phyloP scores from a whole-genome alignment of 805 yeast species.

The Metschnikowia bowlesiae region DNA sequence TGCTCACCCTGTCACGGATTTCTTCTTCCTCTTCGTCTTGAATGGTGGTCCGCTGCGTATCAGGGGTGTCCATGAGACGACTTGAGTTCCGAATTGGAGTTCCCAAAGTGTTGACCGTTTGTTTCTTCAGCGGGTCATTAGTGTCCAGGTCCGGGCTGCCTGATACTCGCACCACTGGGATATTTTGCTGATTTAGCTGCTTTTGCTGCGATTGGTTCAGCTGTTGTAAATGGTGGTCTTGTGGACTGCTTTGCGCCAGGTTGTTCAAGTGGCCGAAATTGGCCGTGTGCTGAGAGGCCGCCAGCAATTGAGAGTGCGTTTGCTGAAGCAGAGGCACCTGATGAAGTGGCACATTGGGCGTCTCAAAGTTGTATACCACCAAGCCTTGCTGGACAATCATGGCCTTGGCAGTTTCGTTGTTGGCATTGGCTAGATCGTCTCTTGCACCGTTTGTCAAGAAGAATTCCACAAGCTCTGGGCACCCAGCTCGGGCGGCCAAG shows the following conservation, averaged over 20 bases:
- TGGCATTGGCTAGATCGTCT: constrained; percentile 43
- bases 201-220: neutral
- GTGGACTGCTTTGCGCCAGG: neutral
- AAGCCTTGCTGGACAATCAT: constrained; percentile 38
- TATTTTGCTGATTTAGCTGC: neutral
- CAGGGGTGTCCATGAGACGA: constrained; percentile 35
- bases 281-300: neutral
- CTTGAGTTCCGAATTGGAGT: constrained; percentile 14
- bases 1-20: constrained; percentile 28
- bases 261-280: neutral
- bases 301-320: neutral
- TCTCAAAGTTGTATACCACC: constrained; percentile 17
- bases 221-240: neutral
- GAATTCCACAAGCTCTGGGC: constrained; percentile 68
- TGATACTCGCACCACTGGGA: constrained; percentile 1
- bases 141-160: neutral
- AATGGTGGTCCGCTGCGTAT: constrained; percentile 42
- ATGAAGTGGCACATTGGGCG: neutral
- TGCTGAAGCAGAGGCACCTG: constrained; percentile 1
- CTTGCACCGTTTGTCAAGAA: constrained; percentile 82
- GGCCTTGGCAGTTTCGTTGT: constrained; percentile 42
- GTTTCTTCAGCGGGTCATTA: neutral
- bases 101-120: constrained; percentile 7
- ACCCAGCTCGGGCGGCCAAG: constrained; percentile 66
- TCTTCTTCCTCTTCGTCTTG: constrained; percentile 39